Evolutionary conservation across 352 stramenopile species (phyloP).

Genomic region (Detonula confervacea): DNA sequence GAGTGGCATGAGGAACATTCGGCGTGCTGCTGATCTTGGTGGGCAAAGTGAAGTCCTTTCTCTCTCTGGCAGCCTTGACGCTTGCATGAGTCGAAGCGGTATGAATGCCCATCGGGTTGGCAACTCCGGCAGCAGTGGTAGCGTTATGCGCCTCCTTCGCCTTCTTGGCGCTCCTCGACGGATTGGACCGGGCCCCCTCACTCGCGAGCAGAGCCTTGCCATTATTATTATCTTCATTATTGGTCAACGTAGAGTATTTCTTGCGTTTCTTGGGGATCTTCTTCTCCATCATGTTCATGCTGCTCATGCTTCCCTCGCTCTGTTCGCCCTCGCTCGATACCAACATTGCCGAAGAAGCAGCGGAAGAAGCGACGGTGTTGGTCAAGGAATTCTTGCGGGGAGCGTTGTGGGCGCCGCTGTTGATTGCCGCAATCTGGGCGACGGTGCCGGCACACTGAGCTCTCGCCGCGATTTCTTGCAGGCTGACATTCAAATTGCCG

Average conservation of each 20-base stretch:
- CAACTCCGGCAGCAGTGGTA: background rate
- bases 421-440: no score
- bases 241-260: background rate
- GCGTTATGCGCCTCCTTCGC: background rate
- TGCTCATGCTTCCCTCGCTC: background rate
- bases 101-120: background rate
- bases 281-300: background rate
- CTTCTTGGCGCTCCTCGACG: slow-evolving; percentile 10
- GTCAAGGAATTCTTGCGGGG: no score
- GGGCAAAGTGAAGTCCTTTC: no score
- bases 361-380: no score
- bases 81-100: background rate
- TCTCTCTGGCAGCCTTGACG: background rate
- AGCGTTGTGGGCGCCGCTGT: no score
- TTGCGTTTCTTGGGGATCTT: slow-evolving; percentile 2
- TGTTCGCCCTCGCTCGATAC: slow-evolving; percentile 14
- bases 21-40: no score
- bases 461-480: slow-evolving; percentile 3
- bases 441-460: no score
- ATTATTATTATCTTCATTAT: no score
- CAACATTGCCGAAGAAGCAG: no score
- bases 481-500: background rate
- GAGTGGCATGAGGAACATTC: no score
- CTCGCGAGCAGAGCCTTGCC: no score
- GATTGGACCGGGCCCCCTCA: no score